A percentile compares a stretch with the other conserved stretches of the same genome.
These are phyloP conservation scores for Chlamydomonas asymmetrica DNA, from an alignment of 139 green algal genomes.

Conservation along the genomic window DNA sequence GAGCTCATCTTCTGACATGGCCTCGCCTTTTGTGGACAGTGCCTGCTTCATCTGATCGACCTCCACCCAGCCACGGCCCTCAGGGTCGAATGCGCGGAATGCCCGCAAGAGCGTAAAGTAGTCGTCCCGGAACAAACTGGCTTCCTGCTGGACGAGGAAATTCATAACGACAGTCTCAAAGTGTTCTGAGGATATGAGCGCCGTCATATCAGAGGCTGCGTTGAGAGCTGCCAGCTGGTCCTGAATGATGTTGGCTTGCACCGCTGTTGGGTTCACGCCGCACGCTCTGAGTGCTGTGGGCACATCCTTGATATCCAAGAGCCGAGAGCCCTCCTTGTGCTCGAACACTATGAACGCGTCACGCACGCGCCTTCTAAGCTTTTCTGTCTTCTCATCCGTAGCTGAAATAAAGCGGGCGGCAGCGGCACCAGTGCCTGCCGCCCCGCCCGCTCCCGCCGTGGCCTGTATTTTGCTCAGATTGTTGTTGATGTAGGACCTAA, in stretches of 20 bases:
- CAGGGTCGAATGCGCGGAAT: constrained; percentile 56
- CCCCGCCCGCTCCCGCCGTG: too few species aligned
- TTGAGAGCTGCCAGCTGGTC: constrained; percentile 40
- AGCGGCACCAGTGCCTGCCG: too few species aligned
- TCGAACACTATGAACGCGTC: constrained; percentile 58
- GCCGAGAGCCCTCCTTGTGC: constrained; percentile 56
- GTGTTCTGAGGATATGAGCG: constrained; percentile 23
- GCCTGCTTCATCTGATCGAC: constrained; percentile 35
- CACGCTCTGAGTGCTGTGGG: constrained; percentile 40
- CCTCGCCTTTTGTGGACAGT: constrained; percentile 42
- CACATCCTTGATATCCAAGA: constrained; percentile 61
- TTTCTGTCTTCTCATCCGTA: too few species aligned
- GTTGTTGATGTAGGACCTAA: too few species aligned
- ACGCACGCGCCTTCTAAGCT: constrained; percentile 31
- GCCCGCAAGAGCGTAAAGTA: constrained; percentile 58
- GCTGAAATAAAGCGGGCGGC: too few species aligned
- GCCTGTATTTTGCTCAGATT: too few species aligned
- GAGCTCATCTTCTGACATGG: constrained; percentile 45
- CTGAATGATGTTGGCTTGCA: constrained; percentile 34
- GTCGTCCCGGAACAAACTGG: constrained; percentile 39
- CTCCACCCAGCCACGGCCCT: constrained; percentile 55
- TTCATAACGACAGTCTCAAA: constrained; percentile 41
- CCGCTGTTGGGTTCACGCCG: constrained; percentile 49
- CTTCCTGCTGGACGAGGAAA: constrained; percentile 29
- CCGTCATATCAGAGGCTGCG: constrained; percentile 8